Percentiles rank a stretch among this genome's conserved stretches.
phyloP scores from a whole-genome alignment of 2,329 filamentous ascomycete genomes.

The Diplodia scrobiculata region DNA sequence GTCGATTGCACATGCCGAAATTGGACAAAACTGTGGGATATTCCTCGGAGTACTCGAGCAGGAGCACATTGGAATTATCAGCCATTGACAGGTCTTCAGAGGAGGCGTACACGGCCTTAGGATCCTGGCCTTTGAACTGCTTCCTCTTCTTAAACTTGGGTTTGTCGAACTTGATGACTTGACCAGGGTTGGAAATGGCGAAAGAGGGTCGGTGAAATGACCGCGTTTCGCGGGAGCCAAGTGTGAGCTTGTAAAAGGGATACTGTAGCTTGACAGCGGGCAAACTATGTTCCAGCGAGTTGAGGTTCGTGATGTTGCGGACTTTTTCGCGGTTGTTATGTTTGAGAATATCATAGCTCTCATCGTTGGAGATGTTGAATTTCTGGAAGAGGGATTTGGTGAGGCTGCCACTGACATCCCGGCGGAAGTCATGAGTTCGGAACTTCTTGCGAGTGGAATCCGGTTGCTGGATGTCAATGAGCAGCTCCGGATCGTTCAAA shows the following conservation, averaged over 20 bases:
- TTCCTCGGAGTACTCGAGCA: constrained; percentile 96
- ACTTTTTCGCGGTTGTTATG: constrained; percentile 92
- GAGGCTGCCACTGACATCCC: constrained; percentile 68
- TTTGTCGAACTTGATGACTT: constrained; percentile 71
- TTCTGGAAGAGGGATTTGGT: constrained; percentile 74
- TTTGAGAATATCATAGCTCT: constrained; percentile 92
- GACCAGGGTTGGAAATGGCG: constrained; percentile 66
- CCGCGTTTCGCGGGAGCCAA: constrained; percentile 70
- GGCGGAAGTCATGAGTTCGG: constrained; percentile 60
- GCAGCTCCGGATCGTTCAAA: constrained; percentile 81
- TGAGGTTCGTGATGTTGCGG: constrained; percentile 83
- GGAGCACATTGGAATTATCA: constrained; percentile 83
- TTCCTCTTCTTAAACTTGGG: constrained; percentile 74
- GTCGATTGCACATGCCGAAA: constrained; percentile 93
- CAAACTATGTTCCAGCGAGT: constrained; percentile 91
- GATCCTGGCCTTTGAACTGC: constrained; percentile 75
- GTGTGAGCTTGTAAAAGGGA: constrained; percentile 91
- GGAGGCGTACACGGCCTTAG: constrained; percentile 74
- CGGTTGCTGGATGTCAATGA: constrained; percentile 75
- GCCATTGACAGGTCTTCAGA: constrained; percentile 82
- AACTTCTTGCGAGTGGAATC: constrained; percentile 64
- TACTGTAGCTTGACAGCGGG: constrained; percentile 88
- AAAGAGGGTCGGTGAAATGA: constrained; percentile 83
- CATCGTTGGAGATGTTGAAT: constrained; percentile 96
- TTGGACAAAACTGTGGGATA: constrained; percentile 89